These are phyloP conservation scores for Eucalyptus tenuipes DNA, from an alignment of 345 rosid species.

Conservation along the genomic window DNA sequence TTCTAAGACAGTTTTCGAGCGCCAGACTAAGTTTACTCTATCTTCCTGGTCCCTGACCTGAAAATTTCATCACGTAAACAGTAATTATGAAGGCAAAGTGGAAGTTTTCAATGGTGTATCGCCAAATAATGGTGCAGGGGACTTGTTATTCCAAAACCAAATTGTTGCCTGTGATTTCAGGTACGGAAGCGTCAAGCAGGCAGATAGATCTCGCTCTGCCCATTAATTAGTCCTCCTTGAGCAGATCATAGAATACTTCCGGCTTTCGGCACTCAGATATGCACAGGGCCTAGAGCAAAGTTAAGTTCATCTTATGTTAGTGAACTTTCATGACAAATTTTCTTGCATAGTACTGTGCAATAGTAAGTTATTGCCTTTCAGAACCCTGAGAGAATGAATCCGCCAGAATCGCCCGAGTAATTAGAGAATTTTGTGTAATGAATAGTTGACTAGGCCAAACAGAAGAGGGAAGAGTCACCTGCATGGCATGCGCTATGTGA, in stretches of 20 bases:
- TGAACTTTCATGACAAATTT: background rate
- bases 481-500: slow-evolving; percentile 48
- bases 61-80: background rate
- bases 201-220: background rate
- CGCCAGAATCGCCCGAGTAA: background rate
- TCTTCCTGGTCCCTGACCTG: background rate
- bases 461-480: slow-evolving; percentile 19
- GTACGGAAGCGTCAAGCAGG: background rate
- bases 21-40: background rate
- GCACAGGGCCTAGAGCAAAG: slow-evolving; percentile 24
- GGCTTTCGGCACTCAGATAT: slow-evolving; percentile 29
- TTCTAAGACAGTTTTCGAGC: background rate
- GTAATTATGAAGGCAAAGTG: background rate
- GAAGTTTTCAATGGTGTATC: background rate
- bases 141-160: background rate
- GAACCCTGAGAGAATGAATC: background rate
- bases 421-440: background rate
- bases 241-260: slow-evolving; percentile 37
- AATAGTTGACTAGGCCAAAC: background rate
- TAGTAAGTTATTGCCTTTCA: background rate
- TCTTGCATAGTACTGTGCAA: background rate
- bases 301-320: background rate
- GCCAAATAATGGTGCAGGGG: background rate
- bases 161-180: background rate
- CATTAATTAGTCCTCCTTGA: background rate